Evolutionary conservation across 208 protist genomes (phyloP).

Genomic region (Leishmania tropica): DNA sequence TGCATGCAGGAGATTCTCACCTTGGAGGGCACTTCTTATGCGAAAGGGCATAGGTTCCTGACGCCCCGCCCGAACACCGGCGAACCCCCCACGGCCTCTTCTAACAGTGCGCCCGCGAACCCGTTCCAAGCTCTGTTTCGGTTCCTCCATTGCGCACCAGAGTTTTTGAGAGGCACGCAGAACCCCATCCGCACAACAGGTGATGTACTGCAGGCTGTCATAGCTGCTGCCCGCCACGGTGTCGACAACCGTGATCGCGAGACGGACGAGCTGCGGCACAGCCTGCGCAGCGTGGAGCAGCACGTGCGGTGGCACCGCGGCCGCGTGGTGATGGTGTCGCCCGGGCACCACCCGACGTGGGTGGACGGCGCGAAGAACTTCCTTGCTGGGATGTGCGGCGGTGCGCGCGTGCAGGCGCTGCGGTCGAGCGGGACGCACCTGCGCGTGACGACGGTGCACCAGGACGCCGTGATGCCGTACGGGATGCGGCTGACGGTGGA

Average conservation of each 20-base stretch:
- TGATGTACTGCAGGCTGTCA: conserved; percentile 9
- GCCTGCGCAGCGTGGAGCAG: conserved; percentile 90
- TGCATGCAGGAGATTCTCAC: neutral
- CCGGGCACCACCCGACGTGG: conserved; percentile 94
- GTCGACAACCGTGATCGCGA: conserved; percentile 38
- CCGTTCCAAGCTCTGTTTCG: too few species aligned
- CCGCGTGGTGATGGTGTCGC: conserved; percentile 95
- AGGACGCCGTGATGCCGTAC: conserved; percentile 67
- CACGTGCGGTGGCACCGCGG: conserved; percentile 89
- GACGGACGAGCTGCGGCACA: conserved; percentile 95
- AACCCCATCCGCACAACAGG: too few species aligned
- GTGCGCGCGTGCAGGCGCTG: conserved; percentile 23
- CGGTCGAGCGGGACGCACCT: conserved; percentile 37
- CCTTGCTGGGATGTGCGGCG: conserved; percentile 37
- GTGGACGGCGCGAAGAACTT: conserved; percentile 75
- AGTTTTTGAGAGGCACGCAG: too few species aligned
- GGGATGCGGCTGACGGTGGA: conserved; percentile 56
- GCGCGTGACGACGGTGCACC: conserved; percentile 68
- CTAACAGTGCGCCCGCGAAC: too few species aligned
- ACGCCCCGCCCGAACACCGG: too few species aligned
- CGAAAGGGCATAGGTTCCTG: too few species aligned
- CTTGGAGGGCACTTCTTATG: too few species aligned
- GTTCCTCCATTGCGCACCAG: too few species aligned
- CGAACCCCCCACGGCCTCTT: too few species aligned
- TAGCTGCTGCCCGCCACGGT: too few species aligned